Evolutionary conservation across 768 basidiomycete genomes (phyloP), one percentile per base, ranked within the genome.

Genomic region (Boletellus emodensis): DNA sequence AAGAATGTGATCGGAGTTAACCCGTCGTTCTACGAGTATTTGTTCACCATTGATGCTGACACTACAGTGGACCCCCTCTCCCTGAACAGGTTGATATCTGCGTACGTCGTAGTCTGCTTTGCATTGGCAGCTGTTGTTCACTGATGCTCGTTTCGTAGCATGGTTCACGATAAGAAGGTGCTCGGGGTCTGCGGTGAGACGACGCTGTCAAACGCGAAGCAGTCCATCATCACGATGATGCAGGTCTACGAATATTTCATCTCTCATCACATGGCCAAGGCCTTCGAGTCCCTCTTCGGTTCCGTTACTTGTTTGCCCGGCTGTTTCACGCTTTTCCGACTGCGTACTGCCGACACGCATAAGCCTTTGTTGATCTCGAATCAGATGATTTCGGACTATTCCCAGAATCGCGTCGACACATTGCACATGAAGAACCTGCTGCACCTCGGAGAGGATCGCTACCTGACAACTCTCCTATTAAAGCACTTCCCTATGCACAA

Each of bases 231-330:
- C 55, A 96, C 94, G 9, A 96, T 96, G 94, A 90, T 94, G 87
- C 94, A 97, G 76, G 95, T 97, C 30, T 98, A 97, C 75, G 95
- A 97, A 65, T 97, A 98, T 78, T 99, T 92, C 75, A 93, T 99
- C 60, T 97, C 94, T 0, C 96, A 99, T 72, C 93, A 98, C 71
- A 85, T 99, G 78, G 92, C 96, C 44, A 99, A 99, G 69, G 92
- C 95, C 2, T 98, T 99, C 71, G 96, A 98, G 71, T 85, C 82
- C 59, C 77, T 98, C 10, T 99, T 99, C 63, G 94, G 94, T 43
- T 96, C 94, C 13, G 95, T 99, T 54, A 98, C 94, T 37, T 99
- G 96, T 81, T 77, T 98, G 53, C 95, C 96, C 18, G 95, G 96
- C 74, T 98, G 95, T 80, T 99, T 98, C 78, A 94, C 94, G 0